Conservation (phyloP, 192 early-diverging fungal species). For the Backusella westeae region DNA sequence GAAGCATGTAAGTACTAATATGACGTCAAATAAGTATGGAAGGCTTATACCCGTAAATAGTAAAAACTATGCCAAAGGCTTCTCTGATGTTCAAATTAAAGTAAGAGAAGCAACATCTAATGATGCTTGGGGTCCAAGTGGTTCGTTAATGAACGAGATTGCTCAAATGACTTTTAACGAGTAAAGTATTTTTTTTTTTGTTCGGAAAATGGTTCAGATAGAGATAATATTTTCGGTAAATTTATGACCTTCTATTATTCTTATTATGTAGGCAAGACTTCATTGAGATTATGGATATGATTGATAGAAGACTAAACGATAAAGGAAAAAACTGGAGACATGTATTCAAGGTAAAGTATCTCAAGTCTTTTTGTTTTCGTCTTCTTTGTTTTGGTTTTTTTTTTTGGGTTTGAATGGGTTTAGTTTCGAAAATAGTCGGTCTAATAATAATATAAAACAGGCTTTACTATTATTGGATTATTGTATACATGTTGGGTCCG, state of each 20-base stretch:
- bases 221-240: background rate
- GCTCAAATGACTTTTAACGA: constrained; percentile 80
- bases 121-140: constrained; percentile 74
- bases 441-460: constrained; percentile 33
- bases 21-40: constrained; percentile 33
- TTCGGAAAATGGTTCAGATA: background rate
- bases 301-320: constrained; percentile 97
- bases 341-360: constrained; percentile 83
- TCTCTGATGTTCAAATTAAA: constrained; percentile 90
- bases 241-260: constrained; percentile 8
- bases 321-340: constrained; percentile 98
- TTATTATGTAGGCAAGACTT: constrained; percentile 65
- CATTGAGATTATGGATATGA: constrained; percentile 96
- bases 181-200: constrained; percentile 46
- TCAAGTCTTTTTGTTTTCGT: too few relatives aligned
- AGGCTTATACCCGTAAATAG: constrained; percentile 35
- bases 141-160: constrained; percentile 80
- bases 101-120: constrained; percentile 82
- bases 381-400: background rate
- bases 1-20: constrained; percentile 36
- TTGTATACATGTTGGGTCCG: constrained; percentile 81
- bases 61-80: constrained; percentile 91
- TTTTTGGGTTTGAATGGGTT: background rate
- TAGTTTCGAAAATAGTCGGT: background rate
- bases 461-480: constrained; percentile 85